These are phyloP conservation scores for Tetraselmis chui DNA, from an alignment of 139 green algal species.

Conservation along the genomic window DNA sequence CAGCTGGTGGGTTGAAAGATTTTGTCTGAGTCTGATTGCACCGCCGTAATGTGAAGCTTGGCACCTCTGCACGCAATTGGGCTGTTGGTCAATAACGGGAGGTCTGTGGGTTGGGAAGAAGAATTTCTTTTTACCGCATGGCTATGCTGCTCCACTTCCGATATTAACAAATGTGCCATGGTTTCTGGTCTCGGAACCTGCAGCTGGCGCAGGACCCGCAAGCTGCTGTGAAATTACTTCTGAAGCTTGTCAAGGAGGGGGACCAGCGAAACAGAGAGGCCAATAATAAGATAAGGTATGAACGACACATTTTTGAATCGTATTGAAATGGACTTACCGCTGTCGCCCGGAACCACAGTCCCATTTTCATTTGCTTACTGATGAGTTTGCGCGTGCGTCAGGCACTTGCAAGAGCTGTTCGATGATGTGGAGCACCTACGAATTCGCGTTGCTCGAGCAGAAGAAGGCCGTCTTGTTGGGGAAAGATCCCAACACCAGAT, in stretches of 20 bases:
- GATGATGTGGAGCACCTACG: background rate
- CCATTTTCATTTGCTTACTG: background rate
- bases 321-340: background rate
- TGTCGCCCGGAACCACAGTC: background rate
- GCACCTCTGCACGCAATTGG: background rate
- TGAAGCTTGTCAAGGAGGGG: background rate
- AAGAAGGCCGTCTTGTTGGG: background rate
- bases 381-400: background rate
- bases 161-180: background rate
- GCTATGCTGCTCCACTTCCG: background rate
- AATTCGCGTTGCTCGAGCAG: background rate
- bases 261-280: background rate
- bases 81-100: background rate
- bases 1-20: too few relatives aligned
- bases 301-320: too few relatives aligned
- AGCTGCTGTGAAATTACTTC: background rate
- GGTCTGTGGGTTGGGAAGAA: background rate
- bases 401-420: background rate
- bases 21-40: background rate
- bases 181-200: background rate
- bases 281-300: background rate
- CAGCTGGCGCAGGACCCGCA: background rate
- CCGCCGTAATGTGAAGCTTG: background rate
- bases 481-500: background rate
- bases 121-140: background rate